Percentiles rank a stretch among this genome's conserved stretches.
phyloP scores from a whole-genome alignment of 306 rosid genomes.

The Prunus fruticosa region DNA sequence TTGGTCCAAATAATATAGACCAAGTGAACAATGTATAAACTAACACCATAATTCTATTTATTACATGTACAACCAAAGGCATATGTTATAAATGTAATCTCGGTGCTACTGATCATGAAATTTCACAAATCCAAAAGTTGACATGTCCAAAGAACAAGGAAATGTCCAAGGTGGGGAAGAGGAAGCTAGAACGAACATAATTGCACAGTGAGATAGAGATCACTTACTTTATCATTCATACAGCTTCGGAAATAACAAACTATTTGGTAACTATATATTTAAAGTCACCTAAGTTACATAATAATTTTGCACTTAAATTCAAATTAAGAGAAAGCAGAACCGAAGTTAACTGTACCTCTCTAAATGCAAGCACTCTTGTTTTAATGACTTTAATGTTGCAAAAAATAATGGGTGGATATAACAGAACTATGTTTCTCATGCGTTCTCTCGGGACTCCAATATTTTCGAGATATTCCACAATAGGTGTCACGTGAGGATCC shows the following conservation, averaged over 20 bases:
- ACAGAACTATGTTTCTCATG: conserved; percentile 45
- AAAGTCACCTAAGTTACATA: not conserved
- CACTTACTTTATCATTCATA: not conserved
- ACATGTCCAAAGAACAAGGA: not conserved
- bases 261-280: not conserved
- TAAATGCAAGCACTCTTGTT: conserved; percentile 50
- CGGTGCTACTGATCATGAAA: not conserved
- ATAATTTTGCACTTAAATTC: not conserved
- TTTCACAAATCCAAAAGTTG: not conserved
- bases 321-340: not conserved
- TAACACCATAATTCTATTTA: not conserved
- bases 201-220: not conserved
- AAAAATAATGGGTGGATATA: conserved; percentile 69
- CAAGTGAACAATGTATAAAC: not conserved
- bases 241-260: not conserved
- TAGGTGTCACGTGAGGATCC: conserved; percentile 43
- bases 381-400: conserved; percentile 44
- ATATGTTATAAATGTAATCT: not conserved
- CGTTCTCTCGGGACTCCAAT: conserved; percentile 47
- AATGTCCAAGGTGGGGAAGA: not conserved
- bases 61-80: not conserved
- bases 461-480: conserved; percentile 51
- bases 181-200: not conserved
- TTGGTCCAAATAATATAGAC: not conserved
- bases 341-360: conserved; percentile 48